Conservation (phyloP, 2,329 filamentous ascomycete species). For the Dendrostoma leiphaemia region DNA sequence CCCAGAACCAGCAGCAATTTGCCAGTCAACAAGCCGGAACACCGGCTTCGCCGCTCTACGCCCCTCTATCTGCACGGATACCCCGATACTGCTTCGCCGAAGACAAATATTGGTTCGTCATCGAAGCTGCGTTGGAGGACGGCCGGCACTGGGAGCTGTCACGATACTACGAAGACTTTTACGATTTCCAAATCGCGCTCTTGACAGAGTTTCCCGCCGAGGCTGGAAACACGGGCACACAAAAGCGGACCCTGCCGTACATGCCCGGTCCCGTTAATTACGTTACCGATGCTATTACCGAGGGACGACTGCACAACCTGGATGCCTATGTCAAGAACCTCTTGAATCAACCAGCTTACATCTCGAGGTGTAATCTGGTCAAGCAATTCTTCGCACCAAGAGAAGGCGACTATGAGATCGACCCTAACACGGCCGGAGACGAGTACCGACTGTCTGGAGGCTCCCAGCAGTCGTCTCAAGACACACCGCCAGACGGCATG, state of each 20-base stretch:
- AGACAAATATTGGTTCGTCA: constrained; percentile 98
- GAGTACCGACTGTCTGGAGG: constrained; percentile 74
- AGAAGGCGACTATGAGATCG: constrained; percentile 90
- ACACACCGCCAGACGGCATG: constrained; percentile 57
- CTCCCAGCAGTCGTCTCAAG: constrained; percentile 65
- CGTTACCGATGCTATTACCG: constrained; percentile 96
- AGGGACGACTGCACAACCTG: constrained; percentile 86
- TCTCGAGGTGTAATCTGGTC: constrained; percentile 79
- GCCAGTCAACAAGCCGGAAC: constrained; percentile 36
- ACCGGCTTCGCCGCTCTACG: constrained; percentile 58
- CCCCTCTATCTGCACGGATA: constrained; percentile 80
- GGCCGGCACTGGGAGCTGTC: constrained; percentile 90
- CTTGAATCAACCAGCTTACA: constrained; percentile 77
- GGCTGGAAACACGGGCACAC: constrained; percentile 78
- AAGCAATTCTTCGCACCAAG: constrained; percentile 88
- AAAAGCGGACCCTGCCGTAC: constrained; percentile 83
- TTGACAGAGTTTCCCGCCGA: constrained; percentile 90
- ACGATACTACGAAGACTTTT: constrained; percentile 97
- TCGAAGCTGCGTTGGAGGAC: constrained; percentile 87
- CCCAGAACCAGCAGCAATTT: constrained; percentile 23
- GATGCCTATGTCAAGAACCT: constrained; percentile 96
- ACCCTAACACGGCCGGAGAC: constrained; percentile 61
- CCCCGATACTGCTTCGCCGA: constrained; percentile 94
- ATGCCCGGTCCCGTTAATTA: constrained; percentile 98
- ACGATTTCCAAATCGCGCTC: constrained; percentile 95